Conservation (phyloP, 768 basidiomycete genomes). For the Trichaptum fuscoviolaceum region DNA sequence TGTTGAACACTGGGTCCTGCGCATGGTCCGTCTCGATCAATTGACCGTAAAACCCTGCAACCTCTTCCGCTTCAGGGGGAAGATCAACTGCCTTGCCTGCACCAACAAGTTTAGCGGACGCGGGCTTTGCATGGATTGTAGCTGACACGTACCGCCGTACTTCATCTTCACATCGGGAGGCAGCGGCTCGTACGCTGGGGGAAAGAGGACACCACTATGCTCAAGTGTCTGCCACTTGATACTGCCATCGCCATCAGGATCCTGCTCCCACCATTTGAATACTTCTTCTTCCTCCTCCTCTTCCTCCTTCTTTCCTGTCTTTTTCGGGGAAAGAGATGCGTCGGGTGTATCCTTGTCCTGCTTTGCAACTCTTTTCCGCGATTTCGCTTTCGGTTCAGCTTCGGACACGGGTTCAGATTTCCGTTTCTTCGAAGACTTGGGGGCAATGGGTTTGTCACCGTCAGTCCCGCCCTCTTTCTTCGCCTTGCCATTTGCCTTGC, state of each 20-base stretch:
- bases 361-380: slow-evolving; percentile 40
- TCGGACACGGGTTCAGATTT: slow-evolving; percentile 35
- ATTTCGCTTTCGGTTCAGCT: slow-evolving; percentile 38
- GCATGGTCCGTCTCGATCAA: slow-evolving; percentile 92
- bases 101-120: slow-evolving; percentile 7
- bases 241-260: slow-evolving; percentile 66
- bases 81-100: slow-evolving; percentile 76
- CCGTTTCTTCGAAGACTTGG: slow-evolving; percentile 41
- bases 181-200: slow-evolving; percentile 86
- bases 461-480: slow-evolving; percentile 51
- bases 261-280: slow-evolving; percentile 85
- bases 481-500: slow-evolving; percentile 37
- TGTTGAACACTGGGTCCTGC: slow-evolving; percentile 80
- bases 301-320: slow-evolving; percentile 50
- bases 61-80: slow-evolving; percentile 86
- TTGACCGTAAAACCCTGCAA: slow-evolving; percentile 92
- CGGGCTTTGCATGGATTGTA: slow-evolving; percentile 11
- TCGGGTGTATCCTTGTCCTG: slow-evolving; percentile 36
- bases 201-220: slow-evolving; percentile 93
- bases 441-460: slow-evolving; percentile 22
- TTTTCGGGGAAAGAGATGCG: slow-evolving; percentile 36
- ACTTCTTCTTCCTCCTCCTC: slow-evolving; percentile 65
- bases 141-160: slow-evolving; percentile 69
- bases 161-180: slow-evolving; percentile 86
- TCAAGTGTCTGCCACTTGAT: slow-evolving; percentile 94